These are phyloP conservation scores for Mycena filopes DNA, from an alignment of 768 basidiomycete species.

Conservation along the genomic window DNA sequence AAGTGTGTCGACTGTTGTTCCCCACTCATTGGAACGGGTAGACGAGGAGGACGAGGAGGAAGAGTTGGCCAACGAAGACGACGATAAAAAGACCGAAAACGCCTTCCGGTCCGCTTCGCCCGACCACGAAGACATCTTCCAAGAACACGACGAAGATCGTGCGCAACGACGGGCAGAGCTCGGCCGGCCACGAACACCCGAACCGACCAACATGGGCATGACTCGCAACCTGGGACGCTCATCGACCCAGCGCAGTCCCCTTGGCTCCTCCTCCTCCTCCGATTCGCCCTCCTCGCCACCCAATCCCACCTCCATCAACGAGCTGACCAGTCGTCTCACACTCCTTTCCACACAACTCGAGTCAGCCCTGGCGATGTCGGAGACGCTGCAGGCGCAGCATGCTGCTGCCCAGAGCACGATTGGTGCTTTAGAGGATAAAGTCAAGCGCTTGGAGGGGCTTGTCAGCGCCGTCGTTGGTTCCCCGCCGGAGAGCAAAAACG, in stretches of 20 bases:
- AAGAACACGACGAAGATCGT: constrained; percentile 58
- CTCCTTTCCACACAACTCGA: constrained; percentile 77
- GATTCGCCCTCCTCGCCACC: constrained; percentile 39
- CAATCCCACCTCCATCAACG: constrained; percentile 53
- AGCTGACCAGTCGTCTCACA: constrained; percentile 71
- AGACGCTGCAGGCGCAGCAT: constrained; percentile 82
- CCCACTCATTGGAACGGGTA: constrained; percentile 76
- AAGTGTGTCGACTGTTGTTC: constrained; percentile 77
- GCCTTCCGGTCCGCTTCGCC: constrained; percentile 23
- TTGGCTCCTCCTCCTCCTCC: constrained; percentile 33
- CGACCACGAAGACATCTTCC: constrained; percentile 23
- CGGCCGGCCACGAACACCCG: constrained; percentile 83
- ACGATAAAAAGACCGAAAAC: constrained; percentile 17
- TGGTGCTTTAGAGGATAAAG: constrained; percentile 72
- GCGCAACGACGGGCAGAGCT: constrained; percentile 65
- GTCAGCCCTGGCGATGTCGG: constrained; percentile 77
- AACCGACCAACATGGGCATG: constrained; percentile 72
- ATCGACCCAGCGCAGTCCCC: constrained; percentile 42
- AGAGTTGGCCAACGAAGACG: constrained; percentile 2
- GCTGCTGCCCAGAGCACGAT: constrained; percentile 81
- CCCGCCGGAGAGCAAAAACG: constrained; percentile 4
- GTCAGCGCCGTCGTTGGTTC: constrained; percentile 47
- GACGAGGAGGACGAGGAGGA: constrained; percentile 76
- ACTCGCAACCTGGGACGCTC: constrained; percentile 40
- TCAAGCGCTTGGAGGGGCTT: constrained; percentile 72